Base-by-base conservation (phyloP, 2,329 filamentous ascomycete species). In the Colletotrichum simmondsii region DNA sequence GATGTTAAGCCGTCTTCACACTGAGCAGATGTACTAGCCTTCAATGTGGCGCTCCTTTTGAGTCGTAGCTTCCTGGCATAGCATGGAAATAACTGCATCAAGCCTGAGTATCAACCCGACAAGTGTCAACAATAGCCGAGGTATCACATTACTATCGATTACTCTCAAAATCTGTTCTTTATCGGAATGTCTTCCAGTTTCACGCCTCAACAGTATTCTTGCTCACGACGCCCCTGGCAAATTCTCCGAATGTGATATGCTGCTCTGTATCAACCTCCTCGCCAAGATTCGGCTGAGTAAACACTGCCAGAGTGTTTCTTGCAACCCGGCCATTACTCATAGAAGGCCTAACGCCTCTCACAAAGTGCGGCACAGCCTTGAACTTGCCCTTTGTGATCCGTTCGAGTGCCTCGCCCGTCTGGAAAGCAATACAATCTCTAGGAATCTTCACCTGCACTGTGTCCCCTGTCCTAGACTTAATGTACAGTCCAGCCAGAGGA, bases 341-440 rank as follows among this genome's bases (percentile, higher is more conserved):
- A 57, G 87, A 88, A 1, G 89, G 85, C 74, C 89, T 87, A 3
- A 93, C 92, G 0, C 95, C 95, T 76, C 93, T 89, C 8, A 98
- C 96, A 81, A 97, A 98, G 85, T 98, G 97, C 76, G 97, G 96
- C 73, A 98, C 97, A 1, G 97, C 97, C 83, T 93, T 94, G 86
- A 98, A 98, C 78, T 90, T 92, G 8, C 96, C 97, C 16, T 89
- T 87, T 0, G 96, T 98, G 80, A 98, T 98, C 69, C 94, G 87
- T 83, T 98, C 93, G 62, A 98, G 86, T 1, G 96, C 92, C 84
- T 98, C 95, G 2, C 96, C 96, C 0, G 96, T 98, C 86, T 98
- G 96, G 81, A 98, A 98, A 1, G 94, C 97, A 59, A 98, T 92
- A 82, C 95, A 97, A 80, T 97, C 95, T 53, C 92, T 88, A 1